These are phyloP conservation scores for Alternaria rosae DNA, from an alignment of 2,329 filamentous ascomycete species.

Conservation along the genomic window DNA sequence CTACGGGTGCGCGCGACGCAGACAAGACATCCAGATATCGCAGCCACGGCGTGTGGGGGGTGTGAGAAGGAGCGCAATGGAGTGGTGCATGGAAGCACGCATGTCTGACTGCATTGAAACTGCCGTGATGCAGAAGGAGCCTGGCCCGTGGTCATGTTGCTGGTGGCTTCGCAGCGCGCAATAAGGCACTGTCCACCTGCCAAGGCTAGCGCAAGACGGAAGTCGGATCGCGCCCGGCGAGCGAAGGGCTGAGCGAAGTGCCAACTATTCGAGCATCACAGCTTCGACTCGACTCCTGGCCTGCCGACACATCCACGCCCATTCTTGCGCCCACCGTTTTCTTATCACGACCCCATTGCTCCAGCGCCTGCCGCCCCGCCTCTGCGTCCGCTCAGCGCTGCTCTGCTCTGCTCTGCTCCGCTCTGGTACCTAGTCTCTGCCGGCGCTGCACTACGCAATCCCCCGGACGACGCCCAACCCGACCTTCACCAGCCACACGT, in stretches of 20 bases:
- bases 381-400: not conserved
- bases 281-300: conserved; percentile 20
- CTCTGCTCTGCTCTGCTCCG: conserved; percentile 3
- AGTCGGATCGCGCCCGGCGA: conserved; percentile 16
- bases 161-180: conserved; percentile 5
- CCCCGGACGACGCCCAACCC: conserved; percentile 16
- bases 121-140: not conserved
- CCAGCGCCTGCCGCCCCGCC: conserved; percentile 1
- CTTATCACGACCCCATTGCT: conserved; percentile 7
- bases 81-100: not conserved
- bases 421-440: conserved; percentile 6
- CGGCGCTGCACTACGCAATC: conserved; percentile 18
- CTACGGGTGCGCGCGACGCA: conserved; percentile 1
- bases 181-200: conserved; percentile 21
- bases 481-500: conserved; percentile 21
- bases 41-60: not conserved
- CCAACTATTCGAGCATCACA: conserved; percentile 11
- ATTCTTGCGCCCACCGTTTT: conserved; percentile 23
- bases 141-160: conserved; percentile 3
- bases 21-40: not conserved
- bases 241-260: conserved; percentile 13
- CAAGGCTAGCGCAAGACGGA: conserved; percentile 22
- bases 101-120: conserved; percentile 1
- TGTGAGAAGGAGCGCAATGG: not conserved
- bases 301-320: conserved; percentile 14